phyloP scores from a whole-genome alignment of 768 basidiomycete species.

The Zangia roseola region DNA sequence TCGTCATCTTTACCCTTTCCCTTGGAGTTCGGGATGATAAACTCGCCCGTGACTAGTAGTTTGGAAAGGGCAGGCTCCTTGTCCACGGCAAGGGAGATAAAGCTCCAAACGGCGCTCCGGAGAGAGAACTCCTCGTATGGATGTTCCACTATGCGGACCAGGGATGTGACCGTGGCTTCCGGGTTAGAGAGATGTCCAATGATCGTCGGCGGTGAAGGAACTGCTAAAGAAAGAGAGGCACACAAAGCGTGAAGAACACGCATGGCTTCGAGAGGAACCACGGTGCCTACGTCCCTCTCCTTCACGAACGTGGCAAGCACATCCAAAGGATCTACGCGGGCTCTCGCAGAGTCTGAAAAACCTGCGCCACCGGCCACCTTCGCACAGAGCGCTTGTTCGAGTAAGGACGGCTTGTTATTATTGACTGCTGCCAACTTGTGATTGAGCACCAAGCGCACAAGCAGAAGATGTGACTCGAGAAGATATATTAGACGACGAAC shows the following conservation, averaged over 20 bases:
- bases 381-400: conserved; percentile 76
- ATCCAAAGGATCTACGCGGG: conserved; percentile 70
- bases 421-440: conserved; percentile 53
- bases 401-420: conserved; percentile 53
- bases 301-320: conserved; percentile 67
- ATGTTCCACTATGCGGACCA: conserved; percentile 73
- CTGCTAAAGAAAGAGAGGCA: conserved; percentile 57
- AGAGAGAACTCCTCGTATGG: conserved; percentile 76
- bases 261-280: conserved; percentile 65
- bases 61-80: conserved; percentile 84
- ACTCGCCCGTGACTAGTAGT: conserved; percentile 75
- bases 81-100: conserved; percentile 77
- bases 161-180: conserved; percentile 61
- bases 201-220: conserved; percentile 68
- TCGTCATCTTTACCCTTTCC: conserved; percentile 30
- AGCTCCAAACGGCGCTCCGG: conserved; percentile 78
- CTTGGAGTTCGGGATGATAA: conserved; percentile 48
- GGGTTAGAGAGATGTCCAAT: conserved; percentile 77
- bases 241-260: conserved; percentile 67
- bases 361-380: conserved; percentile 51
- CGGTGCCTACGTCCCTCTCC: conserved; percentile 56
- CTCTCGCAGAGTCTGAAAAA: conserved; percentile 43
- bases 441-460: conserved; percentile 62
- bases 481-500: conserved; percentile 65
- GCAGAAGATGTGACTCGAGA: conserved; percentile 62